A percentile compares a stretch with the other conserved stretches of the same genome.
Conservation (phyloP, 306 rosid genomes). For the Quercus suber region DNA sequence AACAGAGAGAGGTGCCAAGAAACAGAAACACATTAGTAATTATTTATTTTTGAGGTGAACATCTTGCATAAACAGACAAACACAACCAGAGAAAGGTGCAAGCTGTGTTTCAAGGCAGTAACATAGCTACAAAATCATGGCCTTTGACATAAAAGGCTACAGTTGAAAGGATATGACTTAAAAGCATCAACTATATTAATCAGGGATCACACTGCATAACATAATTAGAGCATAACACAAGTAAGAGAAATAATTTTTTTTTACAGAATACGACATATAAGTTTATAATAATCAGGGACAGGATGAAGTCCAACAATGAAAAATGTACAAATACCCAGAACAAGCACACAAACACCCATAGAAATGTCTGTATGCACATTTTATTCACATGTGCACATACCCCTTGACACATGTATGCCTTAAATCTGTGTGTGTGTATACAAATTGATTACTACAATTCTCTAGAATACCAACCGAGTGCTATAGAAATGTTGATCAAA, state of each 20-base stretch:
- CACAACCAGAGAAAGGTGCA: not conserved
- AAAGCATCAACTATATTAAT: not conserved
- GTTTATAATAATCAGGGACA: not conserved
- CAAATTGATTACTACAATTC: not conserved
- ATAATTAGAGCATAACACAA: not conserved
- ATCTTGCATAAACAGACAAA: not conserved
- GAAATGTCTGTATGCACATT: not conserved
- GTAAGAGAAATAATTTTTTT: not conserved
- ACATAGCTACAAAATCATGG: not conserved
- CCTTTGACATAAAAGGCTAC: not conserved
- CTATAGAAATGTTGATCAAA: slow-evolving; percentile 63
- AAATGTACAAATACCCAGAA: not conserved
- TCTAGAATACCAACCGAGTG: slow-evolving; percentile 69
- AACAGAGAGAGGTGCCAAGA: not conserved
- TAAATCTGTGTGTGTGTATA: not conserved
- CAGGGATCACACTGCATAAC: not conserved
- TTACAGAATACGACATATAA: not conserved
- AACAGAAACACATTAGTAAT: not conserved
- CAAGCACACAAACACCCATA: not conserved
- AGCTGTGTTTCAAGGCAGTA: not conserved
- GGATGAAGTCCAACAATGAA: not conserved
- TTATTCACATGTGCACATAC: too few relatives aligned
- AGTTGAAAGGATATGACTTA: not conserved
- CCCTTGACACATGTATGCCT: not conserved
- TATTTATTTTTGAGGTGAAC: not conserved